Conservation (phyloP, 2,329 filamentous ascomycete genomes). For the Sarocladium kiliense region DNA sequence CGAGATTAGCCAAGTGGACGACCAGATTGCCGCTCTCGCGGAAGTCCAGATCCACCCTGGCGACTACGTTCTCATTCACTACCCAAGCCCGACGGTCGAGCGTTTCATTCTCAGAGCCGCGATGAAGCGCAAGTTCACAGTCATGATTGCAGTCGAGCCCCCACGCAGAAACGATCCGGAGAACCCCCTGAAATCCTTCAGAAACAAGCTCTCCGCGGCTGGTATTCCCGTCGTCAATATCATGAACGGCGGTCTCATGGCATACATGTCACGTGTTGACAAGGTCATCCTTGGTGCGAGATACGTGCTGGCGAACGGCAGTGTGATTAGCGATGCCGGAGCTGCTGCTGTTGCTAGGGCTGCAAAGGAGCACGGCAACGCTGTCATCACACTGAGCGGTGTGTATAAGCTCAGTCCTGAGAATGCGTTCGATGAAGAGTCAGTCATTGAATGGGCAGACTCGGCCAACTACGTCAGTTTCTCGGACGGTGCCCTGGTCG, state of each 20-base stretch:
- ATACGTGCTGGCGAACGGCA: slow-evolving; percentile 82
- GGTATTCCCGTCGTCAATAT: slow-evolving; percentile 82
- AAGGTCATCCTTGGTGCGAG: slow-evolving; percentile 90
- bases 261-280: slow-evolving; percentile 91
- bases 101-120: slow-evolving; percentile 86
- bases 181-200: slow-evolving; percentile 50
- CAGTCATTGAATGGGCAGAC: slow-evolving; percentile 81
- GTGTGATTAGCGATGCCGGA: slow-evolving; percentile 79
- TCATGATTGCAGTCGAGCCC: slow-evolving; percentile 71
- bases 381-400: slow-evolving; percentile 83
- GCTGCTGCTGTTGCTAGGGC: slow-evolving; percentile 78
- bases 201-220: slow-evolving; percentile 70
- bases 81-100: slow-evolving; percentile 80
- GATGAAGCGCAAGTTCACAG: slow-evolving; percentile 83
- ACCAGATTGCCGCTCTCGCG: slow-evolving; percentile 83
- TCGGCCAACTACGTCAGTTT: slow-evolving; percentile 72
- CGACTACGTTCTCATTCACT: slow-evolving; percentile 86
- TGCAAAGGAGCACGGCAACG: slow-evolving; percentile 74
- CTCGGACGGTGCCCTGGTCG: slow-evolving; percentile 70
- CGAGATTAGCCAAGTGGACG: slow-evolving; percentile 86
- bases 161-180: slow-evolving; percentile 29
- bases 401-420: slow-evolving; percentile 93
- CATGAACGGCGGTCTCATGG: slow-evolving; percentile 79
- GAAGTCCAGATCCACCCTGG: slow-evolving; percentile 91
- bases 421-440: slow-evolving; percentile 77